A percentile compares a stretch with the other conserved stretches of the same genome.
Evolutionary conservation across 1,284 basidiomycete species (phyloP).

Genomic region (Boletus smithii): DNA sequence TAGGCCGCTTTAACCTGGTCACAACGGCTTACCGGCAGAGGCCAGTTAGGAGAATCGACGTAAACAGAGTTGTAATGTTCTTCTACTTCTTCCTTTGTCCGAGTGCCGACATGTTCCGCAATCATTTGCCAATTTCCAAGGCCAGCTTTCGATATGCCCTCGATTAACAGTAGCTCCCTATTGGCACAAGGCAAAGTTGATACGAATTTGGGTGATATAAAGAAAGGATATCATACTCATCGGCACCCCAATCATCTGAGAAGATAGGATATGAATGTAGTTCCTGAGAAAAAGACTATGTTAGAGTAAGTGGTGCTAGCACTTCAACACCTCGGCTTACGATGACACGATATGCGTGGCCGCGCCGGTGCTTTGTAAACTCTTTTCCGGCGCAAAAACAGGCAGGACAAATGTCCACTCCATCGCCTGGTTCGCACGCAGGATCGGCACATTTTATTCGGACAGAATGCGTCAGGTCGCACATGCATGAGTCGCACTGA

Average conservation of each 20-base stretch:
- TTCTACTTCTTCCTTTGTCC: slow-evolving; percentile 93
- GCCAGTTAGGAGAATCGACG: slow-evolving; percentile 75
- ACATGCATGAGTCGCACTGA: slow-evolving; percentile 68
- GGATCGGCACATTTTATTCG: slow-evolving; percentile 89
- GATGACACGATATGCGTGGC: slow-evolving; percentile 91
- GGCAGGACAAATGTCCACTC: slow-evolving; percentile 82
- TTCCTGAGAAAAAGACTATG: slow-evolving; percentile 53
- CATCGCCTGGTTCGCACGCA: slow-evolving; percentile 69
- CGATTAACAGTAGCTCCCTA: slow-evolving; percentile 87
- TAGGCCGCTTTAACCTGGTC: neutral
- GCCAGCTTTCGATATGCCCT: slow-evolving; percentile 87
- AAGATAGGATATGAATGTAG: slow-evolving; percentile 96
- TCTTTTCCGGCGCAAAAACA: slow-evolving; percentile 95
- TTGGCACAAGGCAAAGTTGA: slow-evolving; percentile 3
- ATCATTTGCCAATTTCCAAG: slow-evolving; percentile 98
- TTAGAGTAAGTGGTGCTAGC: slow-evolving; percentile 6
- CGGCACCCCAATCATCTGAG: slow-evolving; percentile 94
- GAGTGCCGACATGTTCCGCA: slow-evolving; percentile 92
- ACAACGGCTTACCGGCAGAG: slow-evolving; percentile 60
- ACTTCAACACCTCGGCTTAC: slow-evolving; percentile 44
- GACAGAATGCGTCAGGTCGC: slow-evolving; percentile 84
- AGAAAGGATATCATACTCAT: slow-evolving; percentile 64
- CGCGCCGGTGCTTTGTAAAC: slow-evolving; percentile 81
- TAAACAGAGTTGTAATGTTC: slow-evolving; percentile 86
- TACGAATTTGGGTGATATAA: neutral